Evolutionary conservation across 1,139 yeast genomes (phyloP), one percentile per base, ranked within the genome.

Genomic region (Scheffersomyces illinoinensis): DNA sequence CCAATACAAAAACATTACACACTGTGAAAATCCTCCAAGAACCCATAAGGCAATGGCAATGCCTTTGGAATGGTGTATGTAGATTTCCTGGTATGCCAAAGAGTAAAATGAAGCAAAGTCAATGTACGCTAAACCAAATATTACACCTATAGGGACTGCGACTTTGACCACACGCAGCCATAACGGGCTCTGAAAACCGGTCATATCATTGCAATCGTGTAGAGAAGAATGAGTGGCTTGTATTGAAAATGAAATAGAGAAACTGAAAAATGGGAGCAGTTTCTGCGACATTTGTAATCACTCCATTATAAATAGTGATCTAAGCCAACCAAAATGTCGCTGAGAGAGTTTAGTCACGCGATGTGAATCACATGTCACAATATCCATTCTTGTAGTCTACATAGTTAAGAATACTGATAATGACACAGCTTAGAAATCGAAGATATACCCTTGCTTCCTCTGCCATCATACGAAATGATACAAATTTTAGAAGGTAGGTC

Each of bases 21-120:
- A 17, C 60, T 78, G 76, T 46, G 66, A 61, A 14, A 76, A 50
- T 4, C 72, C 76, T 17, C 70, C 46, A 14, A 80, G 54, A 0
- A 70, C 68, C 84, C 84, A 80, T 20, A 79, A 61, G 2, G 69
- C 64, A 1, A 78, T 68, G 1, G 82, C 84, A 0, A 66, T 72
- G 0, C 74, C 76, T 21, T 68, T 70, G 21, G 75, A 69, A 55
- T 75, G 76, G 57, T 73, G 67, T 50, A 55, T 58, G 59, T 71
- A 79, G 0, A 80, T 70, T 57, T 77, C 78, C 54, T 66, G 66
- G 64, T 76, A 77, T 1, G 81, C 84, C 50, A 80, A 64, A 0
- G 76, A 65, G 62, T 77, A 80, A 57, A 73, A 71, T 7, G 71
- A 58, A 1, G 73, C 78, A 65, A 69, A 80, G 61, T 75, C 71